Evolutionary conservation across 2,329 filamentous ascomycete species (phyloP).

Genomic region (Calonectria honghensis): DNA sequence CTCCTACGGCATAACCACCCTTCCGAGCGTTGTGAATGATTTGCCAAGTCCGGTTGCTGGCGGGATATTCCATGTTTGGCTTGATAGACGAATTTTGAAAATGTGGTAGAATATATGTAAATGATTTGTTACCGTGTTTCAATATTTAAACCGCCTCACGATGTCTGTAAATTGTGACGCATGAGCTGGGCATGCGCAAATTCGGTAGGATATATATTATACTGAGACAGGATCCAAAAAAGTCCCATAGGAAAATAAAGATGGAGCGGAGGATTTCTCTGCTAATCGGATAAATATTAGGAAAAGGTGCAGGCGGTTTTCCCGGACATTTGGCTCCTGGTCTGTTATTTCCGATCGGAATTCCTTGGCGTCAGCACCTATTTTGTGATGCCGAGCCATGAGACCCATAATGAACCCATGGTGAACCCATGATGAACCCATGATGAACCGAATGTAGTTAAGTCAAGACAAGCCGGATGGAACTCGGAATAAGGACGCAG

Average conservation of each 20-base stretch:
- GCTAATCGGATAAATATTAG: not conserved
- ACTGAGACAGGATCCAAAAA: not conserved
- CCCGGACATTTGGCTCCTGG: not conserved
- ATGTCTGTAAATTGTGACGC: not conserved
- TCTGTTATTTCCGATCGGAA: not conserved
- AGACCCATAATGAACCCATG: not conserved
- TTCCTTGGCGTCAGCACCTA: not conserved
- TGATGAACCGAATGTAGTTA: not conserved
- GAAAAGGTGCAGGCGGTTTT: not conserved
- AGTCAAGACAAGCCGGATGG: too few relatives aligned
- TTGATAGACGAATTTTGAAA: too few relatives aligned
- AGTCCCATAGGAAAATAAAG: not conserved
- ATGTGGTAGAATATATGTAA: too few relatives aligned
- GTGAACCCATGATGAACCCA: too few relatives aligned
- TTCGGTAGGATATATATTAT: not conserved
- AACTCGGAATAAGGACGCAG: too few relatives aligned
- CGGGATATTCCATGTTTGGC: conserved; percentile 16
- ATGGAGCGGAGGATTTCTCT: not conserved
- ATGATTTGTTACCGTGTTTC: too few relatives aligned
- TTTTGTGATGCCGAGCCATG: not conserved
- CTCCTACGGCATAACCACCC: conserved; percentile 25
- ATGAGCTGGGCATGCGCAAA: not conserved
- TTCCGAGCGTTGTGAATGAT: conserved; percentile 30
- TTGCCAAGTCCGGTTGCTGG: conserved; percentile 20
- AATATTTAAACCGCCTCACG: not conserved